A percentile compares a stretch with the other conserved stretches of the same genome.
Evolutionary conservation across 2,329 filamentous ascomycete species (phyloP).

Genomic region (Cladosporium sp.): DNA sequence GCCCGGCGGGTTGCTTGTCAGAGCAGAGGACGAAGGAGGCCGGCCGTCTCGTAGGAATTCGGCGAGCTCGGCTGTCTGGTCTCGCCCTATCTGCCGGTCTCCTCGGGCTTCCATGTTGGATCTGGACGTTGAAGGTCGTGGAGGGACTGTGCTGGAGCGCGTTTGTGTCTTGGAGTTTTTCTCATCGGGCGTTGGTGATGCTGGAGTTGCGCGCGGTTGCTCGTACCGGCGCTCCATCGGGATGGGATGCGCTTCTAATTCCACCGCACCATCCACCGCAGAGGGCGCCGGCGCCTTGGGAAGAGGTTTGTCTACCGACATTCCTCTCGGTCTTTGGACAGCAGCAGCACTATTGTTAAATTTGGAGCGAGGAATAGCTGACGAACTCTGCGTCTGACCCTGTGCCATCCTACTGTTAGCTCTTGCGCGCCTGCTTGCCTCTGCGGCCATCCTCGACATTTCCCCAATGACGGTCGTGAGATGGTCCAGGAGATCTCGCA

Average conservation of each 20-base stretch:
- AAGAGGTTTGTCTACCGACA: constrained; percentile 12
- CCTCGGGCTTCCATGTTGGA: constrained; percentile 1
- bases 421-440: constrained; percentile 69
- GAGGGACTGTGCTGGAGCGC: constrained; percentile 14
- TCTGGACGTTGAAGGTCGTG: constrained; percentile 3
- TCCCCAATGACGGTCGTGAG: constrained; percentile 75
- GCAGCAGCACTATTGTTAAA: constrained; percentile 15
- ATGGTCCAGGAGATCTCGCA: constrained; percentile 67
- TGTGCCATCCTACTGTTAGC: constrained; percentile 18
- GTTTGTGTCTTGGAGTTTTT: no score
- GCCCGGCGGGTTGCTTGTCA: neutral
- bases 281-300: constrained; percentile 8
- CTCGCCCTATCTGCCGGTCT: constrained; percentile 4
- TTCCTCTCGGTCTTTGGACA: neutral
- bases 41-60: constrained; percentile 11
- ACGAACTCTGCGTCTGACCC: constrained; percentile 2
- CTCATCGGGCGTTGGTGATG: neutral
- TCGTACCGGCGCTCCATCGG: constrained; percentile 21
- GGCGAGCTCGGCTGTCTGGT: neutral
- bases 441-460: constrained; percentile 79
- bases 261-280: constrained; percentile 5
- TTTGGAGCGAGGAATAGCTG: constrained; percentile 17
- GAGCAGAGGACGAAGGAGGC: neutral
- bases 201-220: constrained; percentile 17
- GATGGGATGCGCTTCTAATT: constrained; percentile 21